Base-by-base conservation (phyloP, 257 asterid genomes). In the Ehretia macrophylla region DNA sequence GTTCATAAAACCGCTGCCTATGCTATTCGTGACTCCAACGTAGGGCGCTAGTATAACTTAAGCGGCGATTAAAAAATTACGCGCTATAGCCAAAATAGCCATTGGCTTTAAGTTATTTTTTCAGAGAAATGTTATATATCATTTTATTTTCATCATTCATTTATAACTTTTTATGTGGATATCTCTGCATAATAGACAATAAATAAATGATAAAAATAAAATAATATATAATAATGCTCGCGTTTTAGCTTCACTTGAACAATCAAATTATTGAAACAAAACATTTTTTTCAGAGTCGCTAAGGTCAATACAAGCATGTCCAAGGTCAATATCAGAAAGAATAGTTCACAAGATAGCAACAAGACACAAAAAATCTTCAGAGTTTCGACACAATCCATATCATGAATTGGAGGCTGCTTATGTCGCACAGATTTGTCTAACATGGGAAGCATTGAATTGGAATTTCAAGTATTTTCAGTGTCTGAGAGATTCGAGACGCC, bases 391-490 rank as follows among this genome's bases (percentile, higher is more conserved):
- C 58, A 85, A 87, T 56, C 91, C 96, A 0, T 85, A 87, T 59
- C 87, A 79, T 1, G 95, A 85, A 51, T 70, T 90, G 17, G 98
- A 90, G 63, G 78, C 78, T 14, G 90, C 98, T 8, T 90, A 90
- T 54, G 95, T 90, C 5, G 98, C 96, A 35, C 98, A 90, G 59
- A 84, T 90, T 27, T 87, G 96, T 60, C 59, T 82, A 44, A 84
- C 98, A 21, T 90, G 96, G 98, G 98, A 90, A 77, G 98, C 94
- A 37, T 73, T 90, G 23, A 87, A 79, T 71, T 90, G 96, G 96
- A 90, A 90, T 27, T 90, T 83, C 65, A 87, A 80, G 62, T 81
- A 85, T 62, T 87, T 90, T 56, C 90, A 78, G 58, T 77, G 86
- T 9, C 69, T 87, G 5, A 76, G 84, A 62, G 83, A 84, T 4